These are phyloP conservation scores for Trichophyton rubrum DNA, from an alignment of 2,329 filamentous ascomycete genomes.

Conservation along the genomic window DNA sequence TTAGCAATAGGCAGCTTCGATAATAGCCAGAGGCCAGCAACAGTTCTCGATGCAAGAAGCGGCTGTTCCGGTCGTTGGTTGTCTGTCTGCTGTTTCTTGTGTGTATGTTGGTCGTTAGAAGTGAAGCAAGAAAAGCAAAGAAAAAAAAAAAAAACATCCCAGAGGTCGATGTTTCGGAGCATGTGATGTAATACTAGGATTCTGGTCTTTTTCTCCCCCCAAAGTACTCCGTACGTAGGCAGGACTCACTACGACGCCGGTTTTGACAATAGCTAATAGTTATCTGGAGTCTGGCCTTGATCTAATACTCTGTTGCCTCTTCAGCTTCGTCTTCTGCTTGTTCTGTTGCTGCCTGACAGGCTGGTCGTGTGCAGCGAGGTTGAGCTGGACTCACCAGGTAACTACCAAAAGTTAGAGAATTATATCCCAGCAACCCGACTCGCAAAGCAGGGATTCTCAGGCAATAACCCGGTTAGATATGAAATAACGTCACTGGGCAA, in stretches of 20 bases:
- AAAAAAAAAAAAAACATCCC: neutral
- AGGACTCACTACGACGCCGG: too few relatives aligned
- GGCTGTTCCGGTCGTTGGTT: neutral
- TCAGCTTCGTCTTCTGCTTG: neutral
- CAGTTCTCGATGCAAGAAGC: neutral
- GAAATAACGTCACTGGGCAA: neutral
- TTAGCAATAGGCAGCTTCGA: neutral
- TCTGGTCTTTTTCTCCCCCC: neutral
- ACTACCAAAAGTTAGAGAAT: neutral
- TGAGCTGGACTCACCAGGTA: neutral
- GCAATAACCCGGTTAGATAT: neutral
- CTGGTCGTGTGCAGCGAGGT: neutral
- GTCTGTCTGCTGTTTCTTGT: neutral
- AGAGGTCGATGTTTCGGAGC: neutral
- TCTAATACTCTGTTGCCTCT: neutral
- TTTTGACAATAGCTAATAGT: too few relatives aligned
- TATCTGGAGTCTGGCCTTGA: too few relatives aligned
- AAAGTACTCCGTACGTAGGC: too few relatives aligned
- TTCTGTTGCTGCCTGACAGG: neutral
- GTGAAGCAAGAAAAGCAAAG: neutral
- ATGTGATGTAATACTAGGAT: constrained; percentile 6
- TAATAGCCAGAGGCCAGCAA: neutral
- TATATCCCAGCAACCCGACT: neutral
- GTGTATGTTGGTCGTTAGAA: neutral
- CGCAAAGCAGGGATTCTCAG: neutral